Percentiles rank a stretch among this genome's conserved stretches.
Evolutionary conservation across 2,329 filamentous ascomycete genomes (phyloP).

Genomic region (Aspergillus caelatus): DNA sequence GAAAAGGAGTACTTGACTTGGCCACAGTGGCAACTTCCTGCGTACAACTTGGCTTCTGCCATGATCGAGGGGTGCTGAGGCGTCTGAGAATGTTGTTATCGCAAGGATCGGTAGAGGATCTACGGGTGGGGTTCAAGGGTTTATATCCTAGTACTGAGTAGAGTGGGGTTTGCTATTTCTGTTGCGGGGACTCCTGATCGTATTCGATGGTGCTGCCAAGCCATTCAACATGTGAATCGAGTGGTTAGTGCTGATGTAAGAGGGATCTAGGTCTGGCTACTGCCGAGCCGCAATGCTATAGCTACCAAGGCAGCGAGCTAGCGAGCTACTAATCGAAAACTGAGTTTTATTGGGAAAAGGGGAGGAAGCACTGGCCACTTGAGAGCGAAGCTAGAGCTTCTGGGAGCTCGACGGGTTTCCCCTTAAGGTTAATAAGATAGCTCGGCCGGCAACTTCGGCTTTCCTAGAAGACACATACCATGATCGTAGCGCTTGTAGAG

Average conservation of each 20-base stretch:
- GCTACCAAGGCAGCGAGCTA: not conserved
- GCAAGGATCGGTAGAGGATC: not conserved
- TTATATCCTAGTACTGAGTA: not conserved
- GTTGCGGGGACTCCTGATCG: not conserved
- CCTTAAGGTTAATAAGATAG: not conserved
- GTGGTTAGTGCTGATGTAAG: not conserved
- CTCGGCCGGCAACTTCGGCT: not conserved
- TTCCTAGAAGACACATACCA: conserved; percentile 1
- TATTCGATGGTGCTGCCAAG: not conserved
- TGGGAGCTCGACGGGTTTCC: not conserved
- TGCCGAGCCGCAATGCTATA: not conserved
- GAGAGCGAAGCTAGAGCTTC: not conserved
- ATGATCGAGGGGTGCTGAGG: not conserved
- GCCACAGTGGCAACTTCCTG: conserved; percentile 26
- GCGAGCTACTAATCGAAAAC: not conserved
- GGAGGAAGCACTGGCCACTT: not conserved
- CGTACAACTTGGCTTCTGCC: conserved; percentile 8
- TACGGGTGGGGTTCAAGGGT: not conserved
- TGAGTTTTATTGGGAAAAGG: not conserved
- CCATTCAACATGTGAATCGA: not conserved
- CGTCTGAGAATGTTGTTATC: not conserved
- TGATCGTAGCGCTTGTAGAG: not conserved
- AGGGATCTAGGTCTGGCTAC: not conserved
- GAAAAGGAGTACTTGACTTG: conserved; percentile 24
- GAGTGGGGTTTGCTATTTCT: not conserved